Base-by-base conservation (phyloP, 2,329 filamentous ascomycete genomes). In the Hirsutella minnesotensis region DNA sequence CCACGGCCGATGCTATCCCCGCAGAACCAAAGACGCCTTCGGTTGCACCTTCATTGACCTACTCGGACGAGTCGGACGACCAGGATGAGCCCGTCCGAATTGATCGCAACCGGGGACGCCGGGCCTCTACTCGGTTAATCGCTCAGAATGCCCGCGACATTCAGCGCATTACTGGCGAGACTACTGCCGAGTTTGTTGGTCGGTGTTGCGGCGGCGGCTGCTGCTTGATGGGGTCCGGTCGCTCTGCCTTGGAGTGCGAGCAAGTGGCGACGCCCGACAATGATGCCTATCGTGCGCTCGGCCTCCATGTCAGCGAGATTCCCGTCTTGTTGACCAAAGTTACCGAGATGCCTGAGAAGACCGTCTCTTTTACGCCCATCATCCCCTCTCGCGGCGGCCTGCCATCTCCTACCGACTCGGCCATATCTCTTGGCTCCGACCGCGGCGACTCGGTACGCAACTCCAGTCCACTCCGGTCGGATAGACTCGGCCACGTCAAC, bases 261-360 rank as follows among this genome's bases (percentile, higher is more conserved):
- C 57, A 56, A 7, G 60, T 81, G 18, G 54, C 66, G 15, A 56
- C 77, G 3, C 89, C 90, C 1, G 79, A 92, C 60, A 96, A 94
- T 54, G 75, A 82, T 46, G 92, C 92, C 15, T 98, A 85, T 66
- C 74, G 77, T 44, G 86, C 82, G 46, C 72, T 98, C 39, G 72
- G 80, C 41, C 73, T 96, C 51, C 84, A 82, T 53, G 72, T 96
- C 46, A 79, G 79, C 44, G 73, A 80, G 27, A 77, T 96, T 42
- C 83, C 82, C 5, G 86, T 79, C 40, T 69, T 74, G 16, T 69
- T 96, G 47, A 86, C 81, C 34, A 81, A 79, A 51, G 66, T 89
- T 20, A 70, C 77, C 43, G 78, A 83, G 8, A 59, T 95, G 39
- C 88, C 89, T 1, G 75, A 82, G 38, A 81, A 85, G 63, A 90